Evolutionary conservation across 371 early-diverging fungal species (phyloP), one percentile per base, ranked within the genome.

Genomic region (Mortierella sp.): DNA sequence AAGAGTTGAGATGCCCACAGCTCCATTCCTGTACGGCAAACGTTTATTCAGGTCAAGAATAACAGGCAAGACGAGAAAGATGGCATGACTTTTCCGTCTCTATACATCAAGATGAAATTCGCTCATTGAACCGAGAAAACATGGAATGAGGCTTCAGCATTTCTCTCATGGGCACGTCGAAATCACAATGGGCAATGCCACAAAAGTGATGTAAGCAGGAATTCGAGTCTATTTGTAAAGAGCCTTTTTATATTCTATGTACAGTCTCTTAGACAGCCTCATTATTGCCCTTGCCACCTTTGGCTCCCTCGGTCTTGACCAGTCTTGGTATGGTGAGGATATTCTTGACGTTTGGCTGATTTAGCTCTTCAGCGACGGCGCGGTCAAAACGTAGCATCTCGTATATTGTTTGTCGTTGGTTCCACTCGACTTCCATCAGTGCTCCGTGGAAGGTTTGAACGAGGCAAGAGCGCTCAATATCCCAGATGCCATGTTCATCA

Each of bases 401-500:
- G 41, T 72, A 81, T 1, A 72, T 72, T 3, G 60, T 59, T 40
- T 81, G 53, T 15, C 82, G 76, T 48, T 72, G 69, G 21, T 69
- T 58, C 82, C 82, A 81, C 13, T 75, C 72, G 19, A 81, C 60
- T 43, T 81, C 82, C 70, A 62, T 71, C 60, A 81, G 72, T 15
- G 76, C 72, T 11, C 69, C 65, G 1, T 69, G 69, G 55, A 62
- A 60, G 43, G 58, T 58, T 43, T 68, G 82, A 13, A 72, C 41
- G 41, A 81, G 7, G 33, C 82, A 81, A 5, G 72, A 65, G 6
- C 22, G 52, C 5, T n/a, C 63, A 69, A 81, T 76, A 19, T 81
- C 73, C 82, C 82, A 81, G 11, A 16, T 24, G 1, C 82, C 82
- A 24, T 76, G 75, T 63, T 81, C 82, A 38, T 81, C 72, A 55